Conservation (phyloP, 441 rosid genomes). For the Melastoma candidum region DNA sequence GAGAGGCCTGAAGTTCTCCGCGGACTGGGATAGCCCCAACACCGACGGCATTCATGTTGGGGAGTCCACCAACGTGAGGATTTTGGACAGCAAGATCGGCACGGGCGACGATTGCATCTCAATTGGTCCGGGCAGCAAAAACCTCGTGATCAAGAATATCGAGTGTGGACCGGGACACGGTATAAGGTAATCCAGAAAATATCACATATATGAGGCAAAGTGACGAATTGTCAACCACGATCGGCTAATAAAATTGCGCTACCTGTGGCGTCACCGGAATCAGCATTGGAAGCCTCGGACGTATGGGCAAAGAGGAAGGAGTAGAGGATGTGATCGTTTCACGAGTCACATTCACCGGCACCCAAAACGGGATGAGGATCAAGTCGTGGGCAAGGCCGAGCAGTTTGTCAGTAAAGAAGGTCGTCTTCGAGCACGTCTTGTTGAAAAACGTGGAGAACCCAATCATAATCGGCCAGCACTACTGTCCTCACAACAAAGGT, state of each 20-base stretch:
- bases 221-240: too few species aligned
- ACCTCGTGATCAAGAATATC: not conserved
- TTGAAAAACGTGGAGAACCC: slow-evolving; percentile 11
- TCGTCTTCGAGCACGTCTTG: slow-evolving; percentile 9
- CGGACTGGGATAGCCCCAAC: too few species aligned
- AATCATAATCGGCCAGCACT: slow-evolving; percentile 28
- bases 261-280: too few species aligned
- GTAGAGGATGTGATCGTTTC: slow-evolving; percentile 21
- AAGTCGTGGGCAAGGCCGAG: slow-evolving; percentile 12
- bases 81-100: too few species aligned
- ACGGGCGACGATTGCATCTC: slow-evolving; percentile 4
- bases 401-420: not conserved
- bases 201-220: too few species aligned
- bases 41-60: not conserved
- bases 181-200: too few species aligned
- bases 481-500: slow-evolving; percentile 31
- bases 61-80: slow-evolving; percentile 14
- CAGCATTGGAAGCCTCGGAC: slow-evolving; percentile 14
- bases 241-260: too few species aligned
- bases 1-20: not conserved
- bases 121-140: not conserved
- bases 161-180: too few species aligned
- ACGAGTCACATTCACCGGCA: slow-evolving; percentile 4
- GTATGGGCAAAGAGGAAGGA: slow-evolving; percentile 4
- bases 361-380: slow-evolving; percentile 12